These are phyloP conservation scores for Strobilomyces echinocephalus DNA, from an alignment of 768 basidiomycete genomes.

Conservation along the genomic window DNA sequence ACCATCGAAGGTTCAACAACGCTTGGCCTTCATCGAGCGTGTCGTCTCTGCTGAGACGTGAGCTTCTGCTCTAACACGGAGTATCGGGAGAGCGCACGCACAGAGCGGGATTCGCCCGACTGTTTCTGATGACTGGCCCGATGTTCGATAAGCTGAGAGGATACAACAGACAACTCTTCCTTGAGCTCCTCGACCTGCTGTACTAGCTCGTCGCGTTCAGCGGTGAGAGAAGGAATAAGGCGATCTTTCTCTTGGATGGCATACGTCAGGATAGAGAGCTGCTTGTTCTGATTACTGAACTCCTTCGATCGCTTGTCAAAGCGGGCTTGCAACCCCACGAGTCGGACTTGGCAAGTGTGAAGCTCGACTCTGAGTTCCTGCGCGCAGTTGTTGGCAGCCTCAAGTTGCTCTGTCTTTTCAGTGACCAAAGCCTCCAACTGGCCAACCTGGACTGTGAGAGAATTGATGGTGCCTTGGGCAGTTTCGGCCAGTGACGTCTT, in stretches of 20 bases:
- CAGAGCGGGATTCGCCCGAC: neutral
- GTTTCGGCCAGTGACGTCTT: conserved; percentile 3
- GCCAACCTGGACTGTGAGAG: neutral
- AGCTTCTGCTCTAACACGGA: neutral
- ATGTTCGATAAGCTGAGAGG: neutral
- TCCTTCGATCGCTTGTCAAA: conserved; percentile 5
- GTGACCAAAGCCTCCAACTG: neutral
- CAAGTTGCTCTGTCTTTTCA: neutral
- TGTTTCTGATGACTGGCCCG: neutral
- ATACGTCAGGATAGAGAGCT: neutral
- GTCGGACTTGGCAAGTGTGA: neutral
- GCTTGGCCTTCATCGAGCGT: no score
- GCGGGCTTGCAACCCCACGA: neutral
- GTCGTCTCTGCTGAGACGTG: neutral
- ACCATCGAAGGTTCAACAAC: no score
- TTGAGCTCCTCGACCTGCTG: neutral
- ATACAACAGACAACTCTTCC: neutral
- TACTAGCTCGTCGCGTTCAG: neutral
- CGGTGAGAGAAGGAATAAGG: neutral
- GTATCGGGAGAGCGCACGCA: neutral
- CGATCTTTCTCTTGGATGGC: neutral
- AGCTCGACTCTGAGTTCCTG: neutral
- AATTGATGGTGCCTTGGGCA: neutral
- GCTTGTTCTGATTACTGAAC: neutral
- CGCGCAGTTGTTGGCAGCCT: neutral